phyloP scores from a whole-genome alignment of 306 rosid species.

The Carpinus viminea region DNA sequence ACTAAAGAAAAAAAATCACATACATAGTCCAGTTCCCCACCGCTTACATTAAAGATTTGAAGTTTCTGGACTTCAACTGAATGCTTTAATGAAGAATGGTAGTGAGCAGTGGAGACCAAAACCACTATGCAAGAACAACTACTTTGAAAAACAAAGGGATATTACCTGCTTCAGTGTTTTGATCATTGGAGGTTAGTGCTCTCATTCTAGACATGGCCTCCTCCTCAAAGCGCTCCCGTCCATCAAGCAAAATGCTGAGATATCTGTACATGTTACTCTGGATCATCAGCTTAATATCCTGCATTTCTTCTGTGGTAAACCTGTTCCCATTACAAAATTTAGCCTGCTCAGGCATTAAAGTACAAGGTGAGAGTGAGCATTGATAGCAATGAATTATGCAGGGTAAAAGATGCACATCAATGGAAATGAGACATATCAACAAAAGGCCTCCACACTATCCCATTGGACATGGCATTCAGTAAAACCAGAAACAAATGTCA shows the following conservation, averaged over 20 bases:
- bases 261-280: slow-evolving; percentile 95
- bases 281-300: slow-evolving; percentile 88
- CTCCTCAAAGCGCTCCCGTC: slow-evolving; percentile 97
- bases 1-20: not conserved
- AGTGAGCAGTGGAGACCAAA: not conserved
- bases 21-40: not conserved
- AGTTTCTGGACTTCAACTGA: not conserved
- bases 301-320: slow-evolving; percentile 70
- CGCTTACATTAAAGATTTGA: not conserved
- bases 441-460: not conserved
- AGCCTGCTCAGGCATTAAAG: slow-evolving; percentile 59
- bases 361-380: slow-evolving; percentile 23
- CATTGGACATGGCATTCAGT: not conserved
- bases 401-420: not conserved
- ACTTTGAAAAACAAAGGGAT: not conserved
- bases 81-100: not conserved
- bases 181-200: slow-evolving; percentile 45
- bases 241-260: slow-evolving; percentile 94
- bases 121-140: not conserved
- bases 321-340: slow-evolving; percentile 86
- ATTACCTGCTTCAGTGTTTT: slow-evolving; percentile 51
- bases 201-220: slow-evolving; percentile 60
- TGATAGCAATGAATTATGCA: not conserved
- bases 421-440: not conserved
- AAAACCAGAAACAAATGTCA: not conserved